Evolutionary conservation across 2,329 filamentous ascomycete genomes (phyloP), one percentile per base, ranked within the genome.

Genomic region (Chaetomiaceae sp.): DNA sequence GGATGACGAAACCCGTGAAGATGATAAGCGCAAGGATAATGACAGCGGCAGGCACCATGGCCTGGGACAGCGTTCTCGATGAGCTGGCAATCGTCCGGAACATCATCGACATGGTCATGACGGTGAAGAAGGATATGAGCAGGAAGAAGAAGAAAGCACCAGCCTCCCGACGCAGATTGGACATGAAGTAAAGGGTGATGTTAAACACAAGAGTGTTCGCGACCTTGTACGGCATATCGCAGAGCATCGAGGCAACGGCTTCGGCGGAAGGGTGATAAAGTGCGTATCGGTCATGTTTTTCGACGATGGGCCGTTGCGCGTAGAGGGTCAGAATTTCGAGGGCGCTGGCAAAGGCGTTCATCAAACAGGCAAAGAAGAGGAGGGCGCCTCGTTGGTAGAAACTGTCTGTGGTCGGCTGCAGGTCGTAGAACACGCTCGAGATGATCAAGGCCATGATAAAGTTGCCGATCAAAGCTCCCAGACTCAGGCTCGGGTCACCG

Each of bases 181-280:
- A 86, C 82, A 96, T 85, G 70, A 96, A 96, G 73, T 96, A 96
- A 2, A 96, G 71, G 1, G 82, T 77, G 29, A 91, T 48, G 66
- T 95, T 95, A 76, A 95, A 95, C 4, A 81, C 71, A 58, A 95
- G 77, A 1, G 81, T 72, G 62, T 91, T 91, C n/a, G 70, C 33
- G 8, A 95, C 70, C 69, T 94, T 95, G 70, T 89, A 89, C 0
- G 91, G 91, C 71, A 95, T 72, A 62, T 96, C 91, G 57, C 82
- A 86, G 27, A 96, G 70, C 86, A 95, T 94, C 9, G 88, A 94
- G 0, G 88, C 83, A 54, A 89, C 78, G n/a, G 90, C 89, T 75
- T 96, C 90, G 14, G 90, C 87, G 9, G 87, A 90, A 0, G 91
- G 90, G 64, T 95, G 91, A 64, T 96, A 95, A 16, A 96, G 77